Conservation (phyloP, 371 early-diverging fungal genomes). For the Circinella minor region DNA sequence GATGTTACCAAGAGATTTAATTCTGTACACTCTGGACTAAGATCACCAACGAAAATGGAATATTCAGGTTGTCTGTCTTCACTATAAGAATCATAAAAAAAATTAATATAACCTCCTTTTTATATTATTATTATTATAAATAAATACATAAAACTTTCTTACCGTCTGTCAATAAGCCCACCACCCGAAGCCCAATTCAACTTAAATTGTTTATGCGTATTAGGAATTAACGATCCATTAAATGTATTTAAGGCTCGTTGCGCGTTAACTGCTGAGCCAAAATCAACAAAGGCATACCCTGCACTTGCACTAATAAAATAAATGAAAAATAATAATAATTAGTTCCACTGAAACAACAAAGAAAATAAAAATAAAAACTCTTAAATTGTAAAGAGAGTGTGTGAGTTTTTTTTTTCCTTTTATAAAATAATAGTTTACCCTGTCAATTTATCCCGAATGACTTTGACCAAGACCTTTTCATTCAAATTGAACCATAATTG, state of each 20-base stretch:
- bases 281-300: conserved; percentile 82
- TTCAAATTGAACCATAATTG: conserved; percentile 74
- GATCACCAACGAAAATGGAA: conserved; percentile 87
- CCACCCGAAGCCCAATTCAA: conserved; percentile 76
- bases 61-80: conserved; percentile 72
- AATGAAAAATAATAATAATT: neutral
- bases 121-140: neutral
- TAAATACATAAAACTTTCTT: neutral
- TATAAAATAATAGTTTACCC: conserved; percentile 41
- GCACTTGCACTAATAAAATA: conserved; percentile 49
- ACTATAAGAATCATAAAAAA: conserved; percentile 20
- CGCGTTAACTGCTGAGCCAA: conserved; percentile 48
- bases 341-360: no score
- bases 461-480: conserved; percentile 80
- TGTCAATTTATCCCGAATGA: conserved; percentile 80
- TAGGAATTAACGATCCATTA: conserved; percentile 82
- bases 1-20: conserved; percentile 69
- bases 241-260: conserved; percentile 38
- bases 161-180: conserved; percentile 52
- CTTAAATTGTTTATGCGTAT: conserved; percentile 77
- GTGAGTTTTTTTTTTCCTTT: no score
- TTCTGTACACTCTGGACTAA: conserved; percentile 75
- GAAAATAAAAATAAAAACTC: no score
- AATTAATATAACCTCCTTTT: neutral
- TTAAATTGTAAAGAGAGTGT: no score